Evolutionary conservation across 192 early-diverging fungal genomes (phyloP).

Genomic region (Backusella macrospora): DNA sequence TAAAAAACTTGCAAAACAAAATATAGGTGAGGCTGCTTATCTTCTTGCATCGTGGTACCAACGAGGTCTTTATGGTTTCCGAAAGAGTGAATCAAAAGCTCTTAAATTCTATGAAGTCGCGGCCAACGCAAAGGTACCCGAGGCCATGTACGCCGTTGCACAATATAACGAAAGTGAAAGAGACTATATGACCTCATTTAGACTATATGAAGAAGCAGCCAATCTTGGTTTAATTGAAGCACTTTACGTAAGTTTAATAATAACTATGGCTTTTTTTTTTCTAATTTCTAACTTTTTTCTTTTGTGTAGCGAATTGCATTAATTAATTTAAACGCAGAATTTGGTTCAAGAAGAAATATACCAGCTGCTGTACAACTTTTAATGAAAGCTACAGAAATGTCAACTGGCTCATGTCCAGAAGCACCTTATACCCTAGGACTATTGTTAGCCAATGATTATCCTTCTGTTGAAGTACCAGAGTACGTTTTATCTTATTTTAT

Average conservation of each 20-base stretch:
- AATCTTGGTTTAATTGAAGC: conserved; percentile 63
- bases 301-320: conserved; percentile 70
- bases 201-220: conserved; percentile 60
- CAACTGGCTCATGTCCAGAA: conserved; percentile 73
- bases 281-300: background rate
- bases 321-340: conserved; percentile 72
- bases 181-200: conserved; percentile 55
- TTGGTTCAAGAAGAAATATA: conserved; percentile 66
- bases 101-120: conserved; percentile 61
- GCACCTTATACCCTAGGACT: conserved; percentile 78
- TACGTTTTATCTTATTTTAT: conserved; percentile 1
- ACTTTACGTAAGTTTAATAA: conserved; percentile 52
- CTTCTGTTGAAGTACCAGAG: conserved; percentile 51
- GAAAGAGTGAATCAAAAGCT: conserved; percentile 57
- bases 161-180: conserved; percentile 60
- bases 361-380: conserved; percentile 82
- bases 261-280: conserved; percentile 7
- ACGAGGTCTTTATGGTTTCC: conserved; percentile 50
- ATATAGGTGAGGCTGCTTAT: conserved; percentile 71
- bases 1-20: conserved; percentile 64
- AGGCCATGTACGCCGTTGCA: conserved; percentile 67
- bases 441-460: conserved; percentile 69
- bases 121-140: conserved; percentile 63
- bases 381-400: conserved; percentile 72
- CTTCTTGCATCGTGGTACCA: conserved; percentile 72